phyloP scores from a whole-genome alignment of 345 rosid genomes.

The Bruguiera sexangula region DNA sequence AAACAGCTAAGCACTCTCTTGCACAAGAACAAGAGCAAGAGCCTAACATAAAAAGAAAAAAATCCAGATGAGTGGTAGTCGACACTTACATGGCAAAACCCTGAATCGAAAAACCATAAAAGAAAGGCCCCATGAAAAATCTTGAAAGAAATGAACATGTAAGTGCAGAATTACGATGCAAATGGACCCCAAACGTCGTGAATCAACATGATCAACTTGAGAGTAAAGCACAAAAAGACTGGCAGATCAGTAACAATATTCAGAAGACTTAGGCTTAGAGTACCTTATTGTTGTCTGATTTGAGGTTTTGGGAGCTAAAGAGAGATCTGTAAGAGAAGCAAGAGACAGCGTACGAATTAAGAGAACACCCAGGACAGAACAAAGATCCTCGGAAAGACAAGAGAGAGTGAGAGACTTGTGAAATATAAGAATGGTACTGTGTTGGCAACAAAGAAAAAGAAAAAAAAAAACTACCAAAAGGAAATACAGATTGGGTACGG shows the following conservation, averaged over 20 bases:
- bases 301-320: background rate
- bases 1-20: too few species aligned
- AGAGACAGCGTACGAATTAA: slow-evolving; percentile 12
- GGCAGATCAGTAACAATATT: background rate
- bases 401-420: background rate
- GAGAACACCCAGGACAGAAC: background rate
- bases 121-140: background rate
- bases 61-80: background rate
- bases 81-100: background rate
- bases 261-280: background rate
- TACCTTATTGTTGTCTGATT: slow-evolving; percentile 7
- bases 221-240: background rate
- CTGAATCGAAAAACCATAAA: background rate
- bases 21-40: background rate
- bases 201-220: background rate
- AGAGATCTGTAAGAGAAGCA: background rate
- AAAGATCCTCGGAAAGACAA: background rate
- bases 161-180: background rate
- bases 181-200: background rate
- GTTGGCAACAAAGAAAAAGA: background rate
- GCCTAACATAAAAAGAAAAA: background rate
- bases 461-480: background rate
- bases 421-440: background rate
- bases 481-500: background rate
- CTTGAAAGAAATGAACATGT: background rate